These are phyloP conservation scores for Hansenula sp. DNA, from an alignment of 1,139 yeast genomes.

Conservation along the genomic window DNA sequence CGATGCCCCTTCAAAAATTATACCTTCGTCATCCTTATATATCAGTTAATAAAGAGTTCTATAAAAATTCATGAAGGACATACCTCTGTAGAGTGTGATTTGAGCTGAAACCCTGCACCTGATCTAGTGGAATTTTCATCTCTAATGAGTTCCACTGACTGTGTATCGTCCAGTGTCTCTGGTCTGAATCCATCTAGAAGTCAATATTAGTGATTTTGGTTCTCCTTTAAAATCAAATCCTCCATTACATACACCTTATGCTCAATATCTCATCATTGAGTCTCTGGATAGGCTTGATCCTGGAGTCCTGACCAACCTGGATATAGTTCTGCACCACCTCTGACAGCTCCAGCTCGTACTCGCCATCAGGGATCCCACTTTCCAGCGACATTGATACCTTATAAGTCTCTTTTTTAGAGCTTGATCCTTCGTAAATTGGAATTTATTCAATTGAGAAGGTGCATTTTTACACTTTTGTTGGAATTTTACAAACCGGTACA, in stretches of 20 bases:
- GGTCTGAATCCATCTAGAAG: constrained; percentile 13
- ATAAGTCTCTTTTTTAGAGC: too few species aligned
- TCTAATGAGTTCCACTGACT: constrained; percentile 4
- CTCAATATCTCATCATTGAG: constrained; percentile 13
- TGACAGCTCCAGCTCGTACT: constrained; percentile 17
- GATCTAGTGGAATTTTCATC: background rate
- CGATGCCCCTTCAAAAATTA: constrained; percentile 11
- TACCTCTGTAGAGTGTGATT: constrained; percentile 3
- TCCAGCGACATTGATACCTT: constrained; percentile 5
- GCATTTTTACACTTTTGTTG: background rate
- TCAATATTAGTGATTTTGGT: too few species aligned
- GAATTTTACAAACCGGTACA: background rate
- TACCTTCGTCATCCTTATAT: constrained; percentile 1
- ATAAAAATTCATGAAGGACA: background rate
- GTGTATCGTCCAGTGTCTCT: constrained; percentile 8
- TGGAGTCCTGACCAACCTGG: background rate
- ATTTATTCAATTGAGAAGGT: too few species aligned
- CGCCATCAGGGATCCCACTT: constrained; percentile 19
- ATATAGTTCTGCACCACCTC: constrained; percentile 11
- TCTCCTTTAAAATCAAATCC: background rate
- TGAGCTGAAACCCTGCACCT: background rate
- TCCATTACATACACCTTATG: constrained; percentile 12
- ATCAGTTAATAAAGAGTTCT: background rate
- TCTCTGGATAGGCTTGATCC: background rate
- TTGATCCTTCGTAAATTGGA: too few species aligned